Evolutionary conservation across 768 basidiomycete species (phyloP).

Genomic region (Rhodotorula paludigena): DNA sequence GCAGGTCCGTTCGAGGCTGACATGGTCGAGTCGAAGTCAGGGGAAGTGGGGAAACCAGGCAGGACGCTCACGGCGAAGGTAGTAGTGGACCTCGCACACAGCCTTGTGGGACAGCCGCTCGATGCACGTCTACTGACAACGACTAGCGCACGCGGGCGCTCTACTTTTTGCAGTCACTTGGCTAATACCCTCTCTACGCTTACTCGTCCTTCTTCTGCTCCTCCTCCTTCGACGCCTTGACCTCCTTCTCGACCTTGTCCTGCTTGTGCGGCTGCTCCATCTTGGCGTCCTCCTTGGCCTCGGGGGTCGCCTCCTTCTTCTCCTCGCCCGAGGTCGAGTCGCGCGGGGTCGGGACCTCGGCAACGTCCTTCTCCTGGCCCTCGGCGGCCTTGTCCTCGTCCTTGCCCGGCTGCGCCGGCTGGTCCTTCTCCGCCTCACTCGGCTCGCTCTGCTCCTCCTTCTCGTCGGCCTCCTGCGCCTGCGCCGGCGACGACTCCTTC

Average conservation of each 20-base stretch:
- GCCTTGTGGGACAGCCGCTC: too few species aligned
- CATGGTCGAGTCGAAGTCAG: too few species aligned
- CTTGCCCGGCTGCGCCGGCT: neutral
- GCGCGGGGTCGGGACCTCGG: neutral
- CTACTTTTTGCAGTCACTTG: neutral
- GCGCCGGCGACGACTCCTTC: slow-evolving; percentile 1
- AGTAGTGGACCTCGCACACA: too few species aligned
- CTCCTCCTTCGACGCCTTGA: neutral
- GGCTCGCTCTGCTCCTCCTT: neutral
- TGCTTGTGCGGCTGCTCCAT: neutral
- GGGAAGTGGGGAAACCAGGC: too few species aligned
- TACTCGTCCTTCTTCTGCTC: neutral
- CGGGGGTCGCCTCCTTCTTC: neutral
- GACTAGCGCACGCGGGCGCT: neutral
- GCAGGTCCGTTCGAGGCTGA: too few species aligned
- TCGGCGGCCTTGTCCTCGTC: neutral
- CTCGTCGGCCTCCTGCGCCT: neutral
- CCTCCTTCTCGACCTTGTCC: neutral
- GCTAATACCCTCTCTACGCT: neutral
- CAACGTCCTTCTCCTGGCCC: neutral
- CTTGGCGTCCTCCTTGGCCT: slow-evolving; percentile 8
- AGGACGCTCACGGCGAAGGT: too few species aligned
- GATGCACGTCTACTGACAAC: too few species aligned
- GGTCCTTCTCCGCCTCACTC: neutral
- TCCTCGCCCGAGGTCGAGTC: neutral